Evolutionary conservation across 1,139 yeast species (phyloP).

Genomic region (Magnusiomyces sp.): DNA sequence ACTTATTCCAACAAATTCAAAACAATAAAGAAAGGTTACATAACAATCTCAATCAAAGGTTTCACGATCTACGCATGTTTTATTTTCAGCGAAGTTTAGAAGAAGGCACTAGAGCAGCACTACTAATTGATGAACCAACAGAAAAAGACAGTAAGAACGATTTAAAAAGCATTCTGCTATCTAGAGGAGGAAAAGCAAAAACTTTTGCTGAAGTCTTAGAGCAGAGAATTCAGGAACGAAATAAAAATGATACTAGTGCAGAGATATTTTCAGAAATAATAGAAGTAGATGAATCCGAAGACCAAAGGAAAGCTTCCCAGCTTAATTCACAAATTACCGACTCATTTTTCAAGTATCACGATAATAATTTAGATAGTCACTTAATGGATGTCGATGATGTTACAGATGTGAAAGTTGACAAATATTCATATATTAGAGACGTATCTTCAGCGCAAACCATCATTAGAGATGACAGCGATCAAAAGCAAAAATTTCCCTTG

Average conservation of each 20-base stretch:
- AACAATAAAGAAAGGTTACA: neutral
- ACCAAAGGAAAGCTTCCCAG: constrained; percentile 9
- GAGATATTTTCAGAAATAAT: constrained; percentile 11
- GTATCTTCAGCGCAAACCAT: neutral
- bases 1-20: neutral
- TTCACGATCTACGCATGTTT: constrained; percentile 13
- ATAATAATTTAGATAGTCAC: neutral
- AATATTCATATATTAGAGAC: no score
- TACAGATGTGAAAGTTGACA: constrained; percentile 11
- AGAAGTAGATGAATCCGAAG: constrained; percentile 14
- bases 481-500: constrained; percentile 18
- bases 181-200: neutral
- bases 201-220: constrained; percentile 15
- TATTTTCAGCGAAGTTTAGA: constrained; percentile 14
- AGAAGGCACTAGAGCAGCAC: constrained; percentile 14
- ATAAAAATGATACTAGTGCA: constrained; percentile 9
- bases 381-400: neutral
- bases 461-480: constrained; percentile 7
- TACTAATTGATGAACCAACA: constrained; percentile 3
- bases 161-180: neutral
- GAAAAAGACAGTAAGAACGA: neutral
- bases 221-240: constrained; percentile 11
- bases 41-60: constrained; percentile 6
- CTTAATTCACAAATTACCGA: neutral
- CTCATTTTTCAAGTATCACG: neutral